A percentile compares a stretch with the other conserved stretches of the same genome.
Evolutionary conservation across 768 basidiomycete genomes (phyloP).

Genomic region (Phaffia australis): DNA sequence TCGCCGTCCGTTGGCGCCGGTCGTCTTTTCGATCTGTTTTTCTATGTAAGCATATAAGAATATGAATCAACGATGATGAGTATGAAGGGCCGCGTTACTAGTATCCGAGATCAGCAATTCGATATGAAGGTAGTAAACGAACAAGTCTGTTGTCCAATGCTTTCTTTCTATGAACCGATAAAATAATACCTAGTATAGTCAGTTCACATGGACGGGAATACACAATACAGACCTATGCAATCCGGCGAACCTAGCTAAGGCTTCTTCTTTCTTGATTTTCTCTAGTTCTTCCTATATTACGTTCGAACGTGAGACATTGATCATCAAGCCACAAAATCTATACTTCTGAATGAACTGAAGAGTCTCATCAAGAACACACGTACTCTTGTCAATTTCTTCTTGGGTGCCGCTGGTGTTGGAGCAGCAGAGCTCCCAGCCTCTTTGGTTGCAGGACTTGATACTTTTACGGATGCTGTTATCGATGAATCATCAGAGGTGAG

Average conservation of each 20-base stretch:
- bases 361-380: too few species aligned
- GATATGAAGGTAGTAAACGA: background rate
- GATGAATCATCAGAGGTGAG: too few species aligned
- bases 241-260: constrained; percentile 15
- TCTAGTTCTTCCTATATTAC: constrained; percentile 16
- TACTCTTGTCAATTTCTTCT: too few species aligned
- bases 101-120: background rate
- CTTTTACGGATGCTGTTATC: too few species aligned
- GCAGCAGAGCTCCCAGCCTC: background rate
- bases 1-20: constrained; percentile 1
- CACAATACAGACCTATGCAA: too few species aligned
- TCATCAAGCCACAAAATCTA: too few species aligned
- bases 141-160: constrained; percentile 21
- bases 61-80: background rate
- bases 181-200: background rate
- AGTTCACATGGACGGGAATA: background rate
- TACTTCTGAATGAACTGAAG: too few species aligned
- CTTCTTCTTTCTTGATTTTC: constrained; percentile 23
- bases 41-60: background rate
- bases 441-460: too few species aligned
- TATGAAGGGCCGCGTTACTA: background rate
- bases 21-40: constrained; percentile 14
- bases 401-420: background rate
- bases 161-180: constrained; percentile 9
- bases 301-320: too few species aligned